Evolutionary conservation across 352 stramenopile genomes (phyloP).

Genomic region (Achlya hypogyna): DNA sequence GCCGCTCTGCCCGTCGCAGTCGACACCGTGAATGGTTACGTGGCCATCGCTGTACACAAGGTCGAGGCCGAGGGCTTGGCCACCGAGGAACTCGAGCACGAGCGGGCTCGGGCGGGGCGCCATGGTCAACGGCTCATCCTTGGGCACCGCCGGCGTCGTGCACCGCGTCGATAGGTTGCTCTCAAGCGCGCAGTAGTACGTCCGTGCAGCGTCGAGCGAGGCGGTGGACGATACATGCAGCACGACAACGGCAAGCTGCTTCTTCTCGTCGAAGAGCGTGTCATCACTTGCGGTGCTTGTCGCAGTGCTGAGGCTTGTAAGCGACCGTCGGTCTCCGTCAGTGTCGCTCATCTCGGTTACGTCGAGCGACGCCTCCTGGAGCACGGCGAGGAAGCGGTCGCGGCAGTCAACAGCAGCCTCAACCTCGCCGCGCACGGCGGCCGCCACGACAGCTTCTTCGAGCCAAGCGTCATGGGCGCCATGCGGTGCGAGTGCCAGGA

Average conservation of each 20-base stretch:
- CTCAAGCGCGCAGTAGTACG: constrained; percentile 76
- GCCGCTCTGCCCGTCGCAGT: constrained; percentile 54
- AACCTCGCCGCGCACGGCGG: background rate
- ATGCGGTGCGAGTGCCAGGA: background rate
- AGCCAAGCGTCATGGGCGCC: background rate
- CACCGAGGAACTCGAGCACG: constrained; percentile 37
- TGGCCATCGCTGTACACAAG: constrained; percentile 68
- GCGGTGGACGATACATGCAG: constrained; percentile 65
- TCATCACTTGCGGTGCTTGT: constrained; percentile 25
- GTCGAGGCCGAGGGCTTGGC: constrained; percentile 60
- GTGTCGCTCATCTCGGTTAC: background rate
- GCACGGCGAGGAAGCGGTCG: background rate
- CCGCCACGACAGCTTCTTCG: background rate
- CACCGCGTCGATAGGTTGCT: constrained; percentile 70
- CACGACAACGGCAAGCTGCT: constrained; percentile 57
- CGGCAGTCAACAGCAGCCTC: background rate
- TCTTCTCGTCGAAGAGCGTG: constrained; percentile 48
- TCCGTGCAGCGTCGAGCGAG: constrained; percentile 37
- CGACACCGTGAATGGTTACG: constrained; percentile 67
- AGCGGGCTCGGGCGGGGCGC: background rate
- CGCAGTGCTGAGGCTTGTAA: background rate
- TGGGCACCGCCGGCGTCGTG: constrained; percentile 54
- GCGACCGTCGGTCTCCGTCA: background rate
- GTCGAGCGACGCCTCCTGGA: background rate
- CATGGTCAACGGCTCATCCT: constrained; percentile 20